A percentile compares a stretch with the other conserved stretches of the same genome.
Evolutionary conservation across 1,284 basidiomycete species (phyloP).

Genomic region (Cryptococcus deneoformans): DNA sequence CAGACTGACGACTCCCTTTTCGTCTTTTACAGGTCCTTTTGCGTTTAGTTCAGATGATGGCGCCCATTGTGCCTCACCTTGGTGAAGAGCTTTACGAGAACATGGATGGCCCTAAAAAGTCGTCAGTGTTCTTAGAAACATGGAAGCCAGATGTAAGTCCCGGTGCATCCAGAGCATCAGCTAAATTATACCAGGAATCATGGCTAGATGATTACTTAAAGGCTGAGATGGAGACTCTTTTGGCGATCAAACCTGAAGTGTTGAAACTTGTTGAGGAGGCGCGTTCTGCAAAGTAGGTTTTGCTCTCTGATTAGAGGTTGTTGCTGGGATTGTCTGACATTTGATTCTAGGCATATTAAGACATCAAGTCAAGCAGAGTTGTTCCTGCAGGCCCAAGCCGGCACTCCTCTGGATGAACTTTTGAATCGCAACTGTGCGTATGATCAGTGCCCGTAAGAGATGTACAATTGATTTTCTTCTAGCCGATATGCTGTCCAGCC

Average conservation of each 20-base stretch:
- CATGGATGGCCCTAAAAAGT: not conserved
- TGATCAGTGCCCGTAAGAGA: not conserved
- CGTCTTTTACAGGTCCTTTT: conserved; percentile 58
- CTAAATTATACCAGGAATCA: not conserved
- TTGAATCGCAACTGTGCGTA: not conserved
- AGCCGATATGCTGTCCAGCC: conserved; percentile 57
- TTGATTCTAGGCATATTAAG: conserved; percentile 9
- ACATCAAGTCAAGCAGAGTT: conserved; percentile 11
- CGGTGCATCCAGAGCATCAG: too few relatives aligned
- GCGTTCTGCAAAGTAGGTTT: conserved; percentile 31
- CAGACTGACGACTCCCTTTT: not conserved
- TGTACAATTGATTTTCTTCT: conserved; percentile 7
- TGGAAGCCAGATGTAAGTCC: conserved; percentile 14
- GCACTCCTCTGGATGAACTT: conserved; percentile 9
- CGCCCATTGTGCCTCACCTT: conserved; percentile 86
- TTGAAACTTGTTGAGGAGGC: conserved; percentile 32
- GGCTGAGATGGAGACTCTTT: conserved; percentile 22
- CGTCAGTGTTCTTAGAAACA: conserved; percentile 56
- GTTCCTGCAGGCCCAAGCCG: not conserved
- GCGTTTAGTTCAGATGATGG: conserved; percentile 69
- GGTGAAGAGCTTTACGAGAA: conserved; percentile 82
- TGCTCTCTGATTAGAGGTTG: not conserved
- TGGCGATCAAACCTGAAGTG: conserved; percentile 25
- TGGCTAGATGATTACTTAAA: conserved; percentile 17
- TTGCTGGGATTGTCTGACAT: not conserved